Percentiles rank a stretch among this genome's conserved stretches.
phyloP scores from a whole-genome alignment of 129 eudicot genomes.

The sunflower (Helianthus annuus) region HanXRQr2.0-SUNRISE NC_035449.2:72950117-72950616 shows the following conservation, averaged over 20 bases:
- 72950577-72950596: neutral
- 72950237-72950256: too few relatives aligned
- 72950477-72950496: neutral
- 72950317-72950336: neutral
- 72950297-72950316: neutral
- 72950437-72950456: neutral
- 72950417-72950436: neutral
- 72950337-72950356: neutral
- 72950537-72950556: neutral
- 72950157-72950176: too few relatives aligned
- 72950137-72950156: too few relatives aligned
- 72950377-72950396: neutral
- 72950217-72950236: too few relatives aligned
- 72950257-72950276: too few relatives aligned
- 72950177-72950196: too few relatives aligned
- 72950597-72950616: too few relatives aligned
- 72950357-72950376: neutral
- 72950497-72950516: constrained; percentile 10
- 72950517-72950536: neutral
- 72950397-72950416: neutral
- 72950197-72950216: too few relatives aligned
- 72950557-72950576: neutral
- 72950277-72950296: too few relatives aligned
- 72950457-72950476: neutral
- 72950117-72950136: too few relatives aligned